Evolutionary conservation across 2,329 filamentous ascomycete species (phyloP).

Genomic region (Sordariomycetes sp.): DNA sequence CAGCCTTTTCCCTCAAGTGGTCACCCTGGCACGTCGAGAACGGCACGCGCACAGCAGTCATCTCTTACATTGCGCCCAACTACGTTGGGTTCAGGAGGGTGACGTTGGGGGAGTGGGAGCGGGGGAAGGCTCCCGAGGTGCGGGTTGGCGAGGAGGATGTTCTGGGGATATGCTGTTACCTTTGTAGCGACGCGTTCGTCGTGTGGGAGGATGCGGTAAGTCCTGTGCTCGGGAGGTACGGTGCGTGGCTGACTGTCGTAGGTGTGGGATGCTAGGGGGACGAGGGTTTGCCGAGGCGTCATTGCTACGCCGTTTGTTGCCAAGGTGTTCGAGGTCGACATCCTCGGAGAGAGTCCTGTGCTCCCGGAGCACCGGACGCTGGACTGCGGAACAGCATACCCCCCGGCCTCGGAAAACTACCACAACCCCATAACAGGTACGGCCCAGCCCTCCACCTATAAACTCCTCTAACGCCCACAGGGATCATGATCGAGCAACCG

Average conservation of each 20-base stretch:
- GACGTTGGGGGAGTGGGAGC: constrained; percentile 23
- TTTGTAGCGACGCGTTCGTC: constrained; percentile 38
- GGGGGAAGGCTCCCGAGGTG: constrained; percentile 20
- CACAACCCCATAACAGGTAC: constrained; percentile 32
- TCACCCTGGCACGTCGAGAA: constrained; percentile 31
- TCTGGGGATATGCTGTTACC: constrained; percentile 32
- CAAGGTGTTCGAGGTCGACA: constrained; percentile 34
- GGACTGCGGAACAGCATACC: constrained; percentile 33
- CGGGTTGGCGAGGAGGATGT: constrained; percentile 25
- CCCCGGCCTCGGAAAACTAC: constrained; percentile 13
- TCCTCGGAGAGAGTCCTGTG: constrained; percentile 16
- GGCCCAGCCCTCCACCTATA: constrained; percentile 9
- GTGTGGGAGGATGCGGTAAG: constrained; percentile 39
- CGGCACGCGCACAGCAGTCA: constrained; percentile 22
- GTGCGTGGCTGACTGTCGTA: constrained; percentile 12
- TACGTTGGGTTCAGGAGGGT: constrained; percentile 42
- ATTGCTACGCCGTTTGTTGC: constrained; percentile 36
- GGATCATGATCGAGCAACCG: constrained; percentile 28
- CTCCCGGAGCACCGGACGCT: constrained; percentile 22
- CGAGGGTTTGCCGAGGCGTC: constrained; percentile 34
- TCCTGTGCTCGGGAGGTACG: background rate
- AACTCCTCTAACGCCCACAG: constrained; percentile 14
- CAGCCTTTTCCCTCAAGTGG: constrained; percentile 38
- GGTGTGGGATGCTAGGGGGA: constrained; percentile 26
- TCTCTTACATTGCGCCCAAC: constrained; percentile 36